Conservation (phyloP, 2,329 filamentous ascomycete species). For the Elsinoe necatrix region DNA sequence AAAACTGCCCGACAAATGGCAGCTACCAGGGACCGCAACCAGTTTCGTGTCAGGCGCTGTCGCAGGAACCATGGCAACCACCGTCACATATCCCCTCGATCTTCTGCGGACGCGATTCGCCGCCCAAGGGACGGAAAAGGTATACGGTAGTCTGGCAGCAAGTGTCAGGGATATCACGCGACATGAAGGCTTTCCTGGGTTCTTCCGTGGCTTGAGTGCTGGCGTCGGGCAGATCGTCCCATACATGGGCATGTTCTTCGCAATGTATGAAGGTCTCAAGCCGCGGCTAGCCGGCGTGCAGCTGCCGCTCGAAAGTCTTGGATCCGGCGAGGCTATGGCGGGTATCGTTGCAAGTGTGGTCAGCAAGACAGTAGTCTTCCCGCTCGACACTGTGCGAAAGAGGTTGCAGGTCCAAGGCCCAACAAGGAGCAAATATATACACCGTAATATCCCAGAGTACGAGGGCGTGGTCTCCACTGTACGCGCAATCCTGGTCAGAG, state of each 20-base stretch:
- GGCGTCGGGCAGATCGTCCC: slow-evolving; percentile 82
- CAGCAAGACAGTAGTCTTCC: slow-evolving; percentile 86
- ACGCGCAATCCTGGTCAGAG: slow-evolving; percentile 56
- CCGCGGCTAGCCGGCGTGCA: slow-evolving; percentile 40
- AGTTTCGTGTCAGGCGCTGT: slow-evolving; percentile 76
- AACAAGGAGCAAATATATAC: slow-evolving; percentile 67
- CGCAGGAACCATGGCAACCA: slow-evolving; percentile 75
- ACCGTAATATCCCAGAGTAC: slow-evolving; percentile 83
- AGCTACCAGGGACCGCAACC: slow-evolving; percentile 58
- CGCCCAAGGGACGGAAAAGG: slow-evolving; percentile 72
- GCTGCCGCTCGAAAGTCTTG: slow-evolving; percentile 49
- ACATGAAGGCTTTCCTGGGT: slow-evolving; percentile 68
- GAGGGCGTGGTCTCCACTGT: slow-evolving; percentile 60
- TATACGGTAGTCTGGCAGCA: slow-evolving; percentile 65
- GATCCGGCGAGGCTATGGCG: slow-evolving; percentile 73
- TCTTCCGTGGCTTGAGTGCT: slow-evolving; percentile 79
- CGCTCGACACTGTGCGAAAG: slow-evolving; percentile 86
- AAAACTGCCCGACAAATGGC: slow-evolving; percentile 36
- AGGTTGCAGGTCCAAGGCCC: slow-evolving; percentile 92
- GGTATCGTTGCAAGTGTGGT: slow-evolving; percentile 71
- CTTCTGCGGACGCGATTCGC: slow-evolving; percentile 90
- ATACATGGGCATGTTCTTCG: slow-evolving; percentile 96
- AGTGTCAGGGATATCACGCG: slow-evolving; percentile 65
- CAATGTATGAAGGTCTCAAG: slow-evolving; percentile 69
- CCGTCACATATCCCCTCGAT: slow-evolving; percentile 83